Evolutionary conservation across 768 basidiomycete species (phyloP).

Genomic region (Calocera viscosa): DNA sequence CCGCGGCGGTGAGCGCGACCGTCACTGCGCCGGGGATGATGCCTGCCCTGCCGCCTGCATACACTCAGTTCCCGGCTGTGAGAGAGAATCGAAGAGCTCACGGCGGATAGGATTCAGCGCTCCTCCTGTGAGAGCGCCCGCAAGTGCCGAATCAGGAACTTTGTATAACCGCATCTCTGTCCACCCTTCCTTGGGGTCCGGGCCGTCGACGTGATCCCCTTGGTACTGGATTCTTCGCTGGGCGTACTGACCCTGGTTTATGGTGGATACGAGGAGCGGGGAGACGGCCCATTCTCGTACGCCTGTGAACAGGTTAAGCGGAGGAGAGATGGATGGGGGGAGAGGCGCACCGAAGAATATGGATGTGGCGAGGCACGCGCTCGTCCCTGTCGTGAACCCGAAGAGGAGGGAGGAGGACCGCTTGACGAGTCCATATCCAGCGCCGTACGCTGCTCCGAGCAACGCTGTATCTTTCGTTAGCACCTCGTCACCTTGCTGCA

Average conservation of each 20-base stretch:
- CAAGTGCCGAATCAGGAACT: slow-evolving; percentile 57
- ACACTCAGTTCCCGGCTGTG: not conserved
- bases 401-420: not conserved
- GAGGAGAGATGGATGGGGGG: not conserved
- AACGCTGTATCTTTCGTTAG: not conserved
- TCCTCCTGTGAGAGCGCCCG: slow-evolving; percentile 58
- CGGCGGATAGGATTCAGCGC: slow-evolving; percentile 47
- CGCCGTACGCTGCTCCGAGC: not conserved
- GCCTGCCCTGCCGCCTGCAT: slow-evolving; percentile 48
- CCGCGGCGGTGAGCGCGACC: slow-evolving; percentile 42
- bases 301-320: not conserved
- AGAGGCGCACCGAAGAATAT: not conserved
- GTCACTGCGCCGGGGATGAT: slow-evolving; percentile 49
- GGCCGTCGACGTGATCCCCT: not conserved
- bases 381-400: not conserved
- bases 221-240: not conserved
- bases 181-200: slow-evolving; percentile 22
- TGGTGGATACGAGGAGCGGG: not conserved
- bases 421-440: not conserved
- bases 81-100: slow-evolving; percentile 28
- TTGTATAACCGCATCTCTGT: slow-evolving; percentile 45
- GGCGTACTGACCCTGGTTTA: not conserved
- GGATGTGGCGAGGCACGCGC: not conserved
- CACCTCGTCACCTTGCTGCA: not conserved
- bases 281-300: not conserved